Evolutionary conservation across 2,329 filamentous ascomycete species (phyloP), one percentile per base, ranked within the genome.

Genomic region (Achaetomium macrosporum): DNA sequence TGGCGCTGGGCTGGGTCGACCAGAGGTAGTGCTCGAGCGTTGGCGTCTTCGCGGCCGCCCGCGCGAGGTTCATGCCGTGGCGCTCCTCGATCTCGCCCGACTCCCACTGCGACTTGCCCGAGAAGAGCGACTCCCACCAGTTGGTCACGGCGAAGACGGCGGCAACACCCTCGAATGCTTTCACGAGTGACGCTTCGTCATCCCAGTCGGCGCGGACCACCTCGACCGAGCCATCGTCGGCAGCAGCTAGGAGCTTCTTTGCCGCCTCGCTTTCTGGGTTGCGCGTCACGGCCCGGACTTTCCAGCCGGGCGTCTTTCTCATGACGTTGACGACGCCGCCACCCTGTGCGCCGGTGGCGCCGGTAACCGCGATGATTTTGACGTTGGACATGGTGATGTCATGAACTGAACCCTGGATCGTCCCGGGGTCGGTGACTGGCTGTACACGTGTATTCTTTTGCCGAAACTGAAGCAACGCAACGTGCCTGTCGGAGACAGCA

Each of bases 21-120:
- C 47, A 49, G 2, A 49, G 25, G 39, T 49, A 49, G 47, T 49
- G 47, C 39, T 49, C 47, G 29, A 49, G 37, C 13, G 47, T 42
- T 13, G 47, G 39, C 29, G 39, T 49, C 5, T 15, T 19, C 5
- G 47, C 47, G 29, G 47, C 47, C 19, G 47, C 47, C 10, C 47
- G 47, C 19, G 47, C 47, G 25, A 49, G 47, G 47, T 49, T 49
- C 37, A 49, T 49, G 29, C 47, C 47, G 37, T 49, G 47, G 12
- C 39, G 37, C 39, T 49, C 47, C 31, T 49, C 47, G 17, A 49
- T 42, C 10, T 49, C 47, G 25, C 45, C 45, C 7, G 45, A 8
- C 35, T 47, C 45, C 45, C 45, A 47, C 36, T 47, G 45, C 20
- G 45, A 47, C 25, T 47, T 47, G 36, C 45, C 45, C 35, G 45